phyloP scores from a whole-genome alignment of 2,329 filamentous ascomycete genomes.

The Scortechinia acanthostroma region DNA sequence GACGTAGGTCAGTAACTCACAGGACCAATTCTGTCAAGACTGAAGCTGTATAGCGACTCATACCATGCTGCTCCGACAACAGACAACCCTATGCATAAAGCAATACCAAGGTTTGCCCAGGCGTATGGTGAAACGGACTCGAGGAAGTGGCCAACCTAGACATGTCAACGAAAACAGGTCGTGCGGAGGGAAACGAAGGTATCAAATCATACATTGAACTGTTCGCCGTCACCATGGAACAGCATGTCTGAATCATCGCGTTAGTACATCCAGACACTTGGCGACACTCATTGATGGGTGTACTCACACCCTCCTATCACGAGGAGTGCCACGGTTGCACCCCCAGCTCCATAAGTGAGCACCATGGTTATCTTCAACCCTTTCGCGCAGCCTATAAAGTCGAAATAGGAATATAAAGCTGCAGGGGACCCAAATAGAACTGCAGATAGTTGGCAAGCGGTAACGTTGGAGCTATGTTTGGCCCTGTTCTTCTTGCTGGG shows the following conservation, averaged over 20 bases:
- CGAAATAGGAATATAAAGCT: too few relatives aligned
- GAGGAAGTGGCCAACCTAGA: constrained; percentile 73
- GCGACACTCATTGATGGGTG: background rate
- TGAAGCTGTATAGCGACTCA: constrained; percentile 13
- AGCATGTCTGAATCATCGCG: background rate
- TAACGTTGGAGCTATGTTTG: too few relatives aligned
- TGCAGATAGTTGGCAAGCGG: too few relatives aligned
- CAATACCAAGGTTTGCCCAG: constrained; percentile 86
- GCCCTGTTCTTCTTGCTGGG: too few relatives aligned
- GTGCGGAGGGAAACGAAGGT: constrained; percentile 65
- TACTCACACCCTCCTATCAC: background rate
- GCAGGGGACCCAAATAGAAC: too few relatives aligned
- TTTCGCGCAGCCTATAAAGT: too few relatives aligned
- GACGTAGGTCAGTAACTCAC: constrained; percentile 1
- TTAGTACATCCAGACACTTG: background rate
- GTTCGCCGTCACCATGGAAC: constrained; percentile 66
- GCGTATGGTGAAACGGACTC: constrained; percentile 89
- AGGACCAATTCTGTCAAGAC: constrained; percentile 2
- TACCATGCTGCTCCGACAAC: constrained; percentile 97
- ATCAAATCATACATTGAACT: constrained; percentile 62
- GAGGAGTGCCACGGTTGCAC: background rate
- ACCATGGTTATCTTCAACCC: background rate
- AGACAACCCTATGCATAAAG: constrained; percentile 88
- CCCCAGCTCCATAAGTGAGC: background rate
- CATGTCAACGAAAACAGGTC: background rate